A percentile compares a stretch with the other conserved stretches of the same genome.
Evolutionary conservation across 768 basidiomycete genomes (phyloP).

Genomic region (Leucocoprinus leucothites): DNA sequence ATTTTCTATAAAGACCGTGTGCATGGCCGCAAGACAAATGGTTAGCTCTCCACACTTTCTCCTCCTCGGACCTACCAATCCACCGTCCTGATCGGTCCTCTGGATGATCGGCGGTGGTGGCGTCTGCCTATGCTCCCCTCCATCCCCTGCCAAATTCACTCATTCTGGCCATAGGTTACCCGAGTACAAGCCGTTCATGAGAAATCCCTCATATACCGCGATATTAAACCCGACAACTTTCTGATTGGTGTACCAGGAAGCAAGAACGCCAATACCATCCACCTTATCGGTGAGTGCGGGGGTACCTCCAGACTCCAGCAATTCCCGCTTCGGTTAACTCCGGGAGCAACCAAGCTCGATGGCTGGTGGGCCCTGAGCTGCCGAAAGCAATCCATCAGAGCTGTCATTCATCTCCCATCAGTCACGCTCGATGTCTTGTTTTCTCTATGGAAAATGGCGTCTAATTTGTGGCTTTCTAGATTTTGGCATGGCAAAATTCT

Average conservation of each 20-base stretch:
- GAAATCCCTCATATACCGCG: slow-evolving; percentile 97
- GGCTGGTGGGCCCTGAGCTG: slow-evolving; percentile 1
- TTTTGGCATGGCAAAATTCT: slow-evolving; percentile 99
- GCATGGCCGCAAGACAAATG: slow-evolving; percentile 99
- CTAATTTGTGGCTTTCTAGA: slow-evolving; percentile 42
- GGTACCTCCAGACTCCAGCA: slow-evolving; percentile 1
- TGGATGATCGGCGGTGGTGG: neutral
- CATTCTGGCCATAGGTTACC: slow-evolving; percentile 59
- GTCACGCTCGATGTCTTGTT: slow-evolving; percentile 4
- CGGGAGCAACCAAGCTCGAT: neutral
- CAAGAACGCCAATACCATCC: slow-evolving; percentile 84
- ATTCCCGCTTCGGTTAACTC: slow-evolving; percentile 3
- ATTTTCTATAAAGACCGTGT: slow-evolving; percentile 96
- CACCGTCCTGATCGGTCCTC: neutral
- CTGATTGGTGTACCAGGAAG: slow-evolving; percentile 91
- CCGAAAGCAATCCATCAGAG: slow-evolving; percentile 4
- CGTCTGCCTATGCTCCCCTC: neutral
- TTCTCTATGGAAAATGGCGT: slow-evolving; percentile 6
- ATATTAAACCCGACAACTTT: slow-evolving; percentile 99
- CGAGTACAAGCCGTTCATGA: slow-evolving; percentile 98
- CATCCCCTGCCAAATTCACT: neutral
- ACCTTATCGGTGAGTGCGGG: slow-evolving; percentile 74
- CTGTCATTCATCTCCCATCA: slow-evolving; percentile 11
- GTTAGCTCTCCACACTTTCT: slow-evolving; percentile 39
- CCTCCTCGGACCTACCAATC: neutral